Evolutionary conservation across 192 early-diverging fungal species (phyloP).

Genomic region (Linnemannia schmuckeri): DNA sequence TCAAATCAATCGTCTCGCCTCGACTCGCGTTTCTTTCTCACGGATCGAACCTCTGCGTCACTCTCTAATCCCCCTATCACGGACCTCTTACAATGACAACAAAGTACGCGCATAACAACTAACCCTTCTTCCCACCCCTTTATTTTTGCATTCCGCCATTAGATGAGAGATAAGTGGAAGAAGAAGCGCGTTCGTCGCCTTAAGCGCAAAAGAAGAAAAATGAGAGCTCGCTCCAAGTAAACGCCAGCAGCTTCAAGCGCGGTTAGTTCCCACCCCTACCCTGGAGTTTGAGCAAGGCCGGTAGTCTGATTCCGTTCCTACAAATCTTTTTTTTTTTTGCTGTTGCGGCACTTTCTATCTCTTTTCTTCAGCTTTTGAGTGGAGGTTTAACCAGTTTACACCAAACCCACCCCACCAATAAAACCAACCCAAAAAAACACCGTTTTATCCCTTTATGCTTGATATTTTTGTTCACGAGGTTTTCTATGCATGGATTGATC

Average conservation of each 20-base stretch:
- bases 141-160: neutral
- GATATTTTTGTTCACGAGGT: neutral
- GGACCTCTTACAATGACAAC: neutral
- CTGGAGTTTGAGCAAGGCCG: neutral
- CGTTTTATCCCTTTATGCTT: neutral
- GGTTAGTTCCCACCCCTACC: slow-evolving; percentile 15
- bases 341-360: neutral
- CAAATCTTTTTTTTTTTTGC: neutral
- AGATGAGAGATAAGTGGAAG: slow-evolving; percentile 64
- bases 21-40: neutral
- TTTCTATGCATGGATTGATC: neutral
- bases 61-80: neutral
- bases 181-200: slow-evolving; percentile 60
- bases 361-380: neutral
- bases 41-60: neutral
- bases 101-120: neutral
- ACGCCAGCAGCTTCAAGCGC: slow-evolving; percentile 51
- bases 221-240: slow-evolving; percentile 61
- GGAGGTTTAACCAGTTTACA: neutral
- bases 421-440: slow-evolving; percentile 9
- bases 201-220: slow-evolving; percentile 62
- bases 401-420: neutral
- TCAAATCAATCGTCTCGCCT: neutral
- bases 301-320: slow-evolving; percentile 7
- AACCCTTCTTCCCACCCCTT: neutral